Base-by-base conservation (phyloP, 305 asterid genomes). In the Caryopteris hybrid region DNA sequence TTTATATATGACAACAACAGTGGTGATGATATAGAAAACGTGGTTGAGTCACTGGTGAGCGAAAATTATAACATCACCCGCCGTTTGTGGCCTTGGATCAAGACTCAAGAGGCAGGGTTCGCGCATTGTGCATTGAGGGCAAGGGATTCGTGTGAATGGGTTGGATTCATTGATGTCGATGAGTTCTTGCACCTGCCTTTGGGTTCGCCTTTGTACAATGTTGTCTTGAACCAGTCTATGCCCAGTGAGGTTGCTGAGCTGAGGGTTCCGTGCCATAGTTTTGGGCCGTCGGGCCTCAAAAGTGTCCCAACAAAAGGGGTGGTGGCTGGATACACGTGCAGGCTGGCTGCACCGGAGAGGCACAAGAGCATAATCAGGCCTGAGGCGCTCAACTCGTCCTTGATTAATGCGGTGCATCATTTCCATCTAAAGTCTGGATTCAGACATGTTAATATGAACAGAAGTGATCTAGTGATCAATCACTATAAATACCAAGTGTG, bases 401-500 rank as follows among this genome's bases (percentile, higher is more conserved):
- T 90, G 80, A 75, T 90, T 61, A 90, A 87, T n/a, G 64, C 80
- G 63, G 89, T 90, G 70, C 97, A 90, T 59, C 97, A 90, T 77
- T 90, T 90, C 71, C 83, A 80, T 16, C 68, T 90, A 21, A 76
- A 77, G 61, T 5, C 71, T 0, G 90, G 85, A 17, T 87, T 75
- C 54, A 50, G 27, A 38, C 51, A 72, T 36, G 79, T 59, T 10
- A 74, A 80, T 18, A 25, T 87, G 76, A 76, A 69, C 14, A 73
- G 56, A 66, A 55, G 67, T 14, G 48, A 20, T 34, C 5, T 82
- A 70, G 95, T 83, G 54, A 81, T 90, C 34, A 90, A 87, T 76
- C 96, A 90, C 29, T 90, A 90, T 56, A 90, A 87, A 77, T 90
- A 83, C 64, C 96, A 90, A 78, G 90, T 87, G 14, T 90, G 96